Base-by-base conservation (phyloP, 371 early-diverging fungal species). In the Smittium mucronatum region DNA sequence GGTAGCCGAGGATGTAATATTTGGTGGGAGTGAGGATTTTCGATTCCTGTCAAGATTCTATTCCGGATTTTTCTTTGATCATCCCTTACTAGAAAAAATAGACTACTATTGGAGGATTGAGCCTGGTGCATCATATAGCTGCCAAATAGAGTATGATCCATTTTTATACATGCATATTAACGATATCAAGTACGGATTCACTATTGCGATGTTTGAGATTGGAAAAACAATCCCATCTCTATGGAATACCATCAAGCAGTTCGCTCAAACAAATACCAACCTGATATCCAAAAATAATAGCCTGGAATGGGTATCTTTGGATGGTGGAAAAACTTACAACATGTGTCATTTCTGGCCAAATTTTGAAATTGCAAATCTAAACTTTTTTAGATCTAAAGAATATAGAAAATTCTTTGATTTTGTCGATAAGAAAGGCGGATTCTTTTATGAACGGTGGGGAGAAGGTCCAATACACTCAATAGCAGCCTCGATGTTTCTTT, bases 361-460 rank as follows among this genome's bases (percentile, higher is more conserved):
- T 73, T 97, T 97, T 84, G 96, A 97, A 77, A 93, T 97, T 70
- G 95, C 83, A n/a, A 82, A 84, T 71, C 84, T 96, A 68, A 81
- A 83, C 30, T 70, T 80, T 59, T 76, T 79, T 63, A 64, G 78
- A n/a, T 78, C 78, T 8, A 36, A 47, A 31, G 83, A 78, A 34
- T 96, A 94, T 72, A 73, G 80, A 31, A 78, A 81, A 2, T 93
- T 81, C 71, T 96, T 96, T 76, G 82, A 91, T n/a, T 85, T 84
- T 67, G 75, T 97, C 11, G 95, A 96, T 75, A 74, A 75, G 29
- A 73, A 83, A 15, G 94, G 95, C 17, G 94, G 94, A 1, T 96
- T 96, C 83, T 97, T 91, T 75, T 96, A 95, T 75, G 95, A 97
- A 75, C 80, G 91, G 72, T 95, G 95, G 96, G 96, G 97, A 1